A percentile compares a stretch with the other conserved stretches of the same genome.
Conservation (phyloP, 805 yeast genomes). For the Nakazawaea sp. region DNA sequence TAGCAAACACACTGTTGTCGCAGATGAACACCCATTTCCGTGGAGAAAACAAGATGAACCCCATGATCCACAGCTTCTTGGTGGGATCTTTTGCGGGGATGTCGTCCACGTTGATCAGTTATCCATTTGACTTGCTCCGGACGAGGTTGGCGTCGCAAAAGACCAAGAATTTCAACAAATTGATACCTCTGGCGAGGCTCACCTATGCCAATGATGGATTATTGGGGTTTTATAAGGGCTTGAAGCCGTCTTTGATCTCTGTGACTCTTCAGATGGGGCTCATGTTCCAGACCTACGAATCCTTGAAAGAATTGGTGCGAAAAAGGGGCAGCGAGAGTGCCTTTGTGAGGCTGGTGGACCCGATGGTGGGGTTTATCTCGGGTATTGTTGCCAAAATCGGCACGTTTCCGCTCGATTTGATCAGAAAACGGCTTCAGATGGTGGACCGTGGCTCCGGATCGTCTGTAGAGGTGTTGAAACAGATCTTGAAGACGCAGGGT, state of each 20-base stretch:
- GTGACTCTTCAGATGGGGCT: slow-evolving; percentile 68
- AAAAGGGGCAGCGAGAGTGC: slow-evolving; percentile 12
- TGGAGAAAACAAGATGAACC: slow-evolving; percentile 19
- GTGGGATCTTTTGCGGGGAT: slow-evolving; percentile 79
- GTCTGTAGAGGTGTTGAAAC: slow-evolving; percentile 15
- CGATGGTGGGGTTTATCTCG: slow-evolving; percentile 64
- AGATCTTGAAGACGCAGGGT: slow-evolving; percentile 49
- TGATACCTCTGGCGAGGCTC: slow-evolving; percentile 24
- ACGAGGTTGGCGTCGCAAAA: slow-evolving; percentile 76
- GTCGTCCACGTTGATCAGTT: slow-evolving; percentile 64
- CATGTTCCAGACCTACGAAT: slow-evolving; percentile 65
- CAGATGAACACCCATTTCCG: slow-evolving; percentile 19
- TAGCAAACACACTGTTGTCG: slow-evolving; percentile 38
- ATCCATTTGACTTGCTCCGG: slow-evolving; percentile 86
- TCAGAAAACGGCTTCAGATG: slow-evolving; percentile 67
- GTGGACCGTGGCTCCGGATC: slow-evolving; percentile 12
- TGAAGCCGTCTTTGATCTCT: slow-evolving; percentile 46
- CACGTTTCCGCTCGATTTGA: slow-evolving; percentile 81
- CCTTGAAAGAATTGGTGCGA: slow-evolving; percentile 30
- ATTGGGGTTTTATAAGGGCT: slow-evolving; percentile 43
- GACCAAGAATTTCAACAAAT: slow-evolving; percentile 24
- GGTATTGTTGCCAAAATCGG: slow-evolving; percentile 68
- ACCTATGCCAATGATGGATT: slow-evolving; percentile 30
- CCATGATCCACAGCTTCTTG: slow-evolving; percentile 36
- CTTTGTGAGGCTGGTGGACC: slow-evolving; percentile 35